Conservation (phyloP, 768 basidiomycete genomes). For the Xerocomus brunneocitrinus region DNA sequence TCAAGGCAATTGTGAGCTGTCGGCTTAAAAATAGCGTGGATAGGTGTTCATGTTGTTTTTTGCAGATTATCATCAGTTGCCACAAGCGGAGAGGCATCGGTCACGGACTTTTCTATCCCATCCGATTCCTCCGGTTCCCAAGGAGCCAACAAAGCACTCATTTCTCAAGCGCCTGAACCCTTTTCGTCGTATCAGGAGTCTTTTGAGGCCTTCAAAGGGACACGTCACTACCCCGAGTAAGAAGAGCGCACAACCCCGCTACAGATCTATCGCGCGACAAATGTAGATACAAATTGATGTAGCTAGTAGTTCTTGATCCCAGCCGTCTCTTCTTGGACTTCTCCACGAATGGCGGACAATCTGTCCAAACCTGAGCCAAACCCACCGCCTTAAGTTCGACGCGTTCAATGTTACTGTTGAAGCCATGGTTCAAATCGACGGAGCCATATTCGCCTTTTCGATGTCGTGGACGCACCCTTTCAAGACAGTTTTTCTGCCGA, state of each 20-base stretch:
- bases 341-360: slow-evolving; percentile 29
- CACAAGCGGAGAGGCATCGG: background rate
- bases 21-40: background rate
- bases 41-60: background rate
- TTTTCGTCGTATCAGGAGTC: slow-evolving; percentile 3
- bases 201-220: background rate
- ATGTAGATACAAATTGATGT: slow-evolving; percentile 1
- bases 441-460: no score
- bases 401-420: no score
- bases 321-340: background rate
- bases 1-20: slow-evolving; percentile 4
- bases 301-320: background rate
- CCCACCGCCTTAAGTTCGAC: slow-evolving; percentile 1
- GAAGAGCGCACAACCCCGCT: slow-evolving; percentile 4
- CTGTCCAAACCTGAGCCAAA: slow-evolving; percentile 18
- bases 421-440: no score
- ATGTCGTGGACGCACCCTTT: no score
- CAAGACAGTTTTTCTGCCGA: no score
- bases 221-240: slow-evolving; percentile 3
- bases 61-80: slow-evolving; percentile 6
- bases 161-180: slow-evolving; percentile 12
- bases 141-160: background rate
- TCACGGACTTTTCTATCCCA: background rate
- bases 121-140: slow-evolving; percentile 1
- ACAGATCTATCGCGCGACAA: slow-evolving; percentile 10